phyloP scores from a whole-genome alignment of 2,329 filamentous ascomycete genomes.

The Diplocarpon rosae region DNA sequence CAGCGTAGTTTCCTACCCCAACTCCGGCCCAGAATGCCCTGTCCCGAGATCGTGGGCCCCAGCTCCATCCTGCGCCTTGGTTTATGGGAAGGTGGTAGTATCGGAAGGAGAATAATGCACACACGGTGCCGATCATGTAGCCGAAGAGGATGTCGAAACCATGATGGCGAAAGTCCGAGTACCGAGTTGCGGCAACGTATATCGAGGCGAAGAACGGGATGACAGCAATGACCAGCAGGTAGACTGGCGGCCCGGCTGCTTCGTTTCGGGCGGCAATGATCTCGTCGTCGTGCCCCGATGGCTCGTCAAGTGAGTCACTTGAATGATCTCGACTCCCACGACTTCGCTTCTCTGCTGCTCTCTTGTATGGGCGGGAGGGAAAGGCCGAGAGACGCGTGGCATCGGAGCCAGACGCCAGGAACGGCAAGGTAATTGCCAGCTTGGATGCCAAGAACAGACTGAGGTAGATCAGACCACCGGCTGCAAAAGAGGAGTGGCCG shows the following conservation, averaged over 20 bases:
- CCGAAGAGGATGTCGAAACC: constrained; percentile 89
- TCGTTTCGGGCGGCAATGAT: constrained; percentile 51
- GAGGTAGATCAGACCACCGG: constrained; percentile 73
- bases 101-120: constrained; percentile 65
- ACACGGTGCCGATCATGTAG: constrained; percentile 62
- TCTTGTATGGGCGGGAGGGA: constrained; percentile 48
- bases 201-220: constrained; percentile 64
- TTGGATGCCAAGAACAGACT: constrained; percentile 80
- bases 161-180: constrained; percentile 80
- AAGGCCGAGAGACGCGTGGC: constrained; percentile 54
- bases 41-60: constrained; percentile 64
- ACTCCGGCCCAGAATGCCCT: constrained; percentile 67
- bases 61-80: constrained; percentile 78
- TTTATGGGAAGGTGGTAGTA: constrained; percentile 77
- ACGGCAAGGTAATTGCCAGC: constrained; percentile 64
- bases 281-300: constrained; percentile 20
- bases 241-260: constrained; percentile 73
- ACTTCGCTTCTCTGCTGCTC: constrained; percentile 26
- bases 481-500: constrained; percentile 64
- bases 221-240: constrained; percentile 59
- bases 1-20: constrained; percentile 32
- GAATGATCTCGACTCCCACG: background rate
- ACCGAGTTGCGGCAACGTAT: constrained; percentile 77
- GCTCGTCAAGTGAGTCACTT: constrained; percentile 5
- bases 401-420: constrained; percentile 43